phyloP scores from a whole-genome alignment of 768 basidiomycete species.

The Albatrellus ellisii region DNA sequence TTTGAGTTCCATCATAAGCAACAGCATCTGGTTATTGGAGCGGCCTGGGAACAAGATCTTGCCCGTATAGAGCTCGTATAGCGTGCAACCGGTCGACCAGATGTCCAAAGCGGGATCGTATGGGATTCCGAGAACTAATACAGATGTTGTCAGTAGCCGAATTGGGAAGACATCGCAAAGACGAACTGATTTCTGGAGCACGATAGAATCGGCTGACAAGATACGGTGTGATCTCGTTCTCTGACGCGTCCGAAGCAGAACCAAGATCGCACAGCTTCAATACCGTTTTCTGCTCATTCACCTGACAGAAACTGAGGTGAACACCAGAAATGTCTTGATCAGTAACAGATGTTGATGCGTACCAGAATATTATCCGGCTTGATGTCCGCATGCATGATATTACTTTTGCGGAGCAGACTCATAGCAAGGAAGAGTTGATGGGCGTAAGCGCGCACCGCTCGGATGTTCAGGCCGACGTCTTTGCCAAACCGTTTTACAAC shows the following conservation, averaged over 20 bases:
- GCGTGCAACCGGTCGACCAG: conserved; percentile 95
- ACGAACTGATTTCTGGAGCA: conserved; percentile 94
- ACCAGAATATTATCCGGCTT: conserved; percentile 98
- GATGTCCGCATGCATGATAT: conserved; percentile 96
- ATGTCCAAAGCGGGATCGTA: conserved; percentile 91
- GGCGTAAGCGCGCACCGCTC: conserved; percentile 97
- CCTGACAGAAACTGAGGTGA: conserved; percentile 31
- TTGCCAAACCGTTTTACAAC: conserved; percentile 98
- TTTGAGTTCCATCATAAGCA: conserved; percentile 96
- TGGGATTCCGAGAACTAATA: conserved; percentile 80
- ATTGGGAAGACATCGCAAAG: conserved; percentile 1
- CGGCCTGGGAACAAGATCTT: conserved; percentile 97
- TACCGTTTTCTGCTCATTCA: conserved; percentile 87
- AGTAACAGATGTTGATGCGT: conserved; percentile 18
- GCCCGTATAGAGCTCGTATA: conserved; percentile 92
- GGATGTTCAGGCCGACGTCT: conserved; percentile 91
- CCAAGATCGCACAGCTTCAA: conserved; percentile 95
- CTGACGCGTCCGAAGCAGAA: conserved; percentile 89
- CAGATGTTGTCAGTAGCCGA: conserved; percentile 8
- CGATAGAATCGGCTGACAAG: conserved; percentile 96
- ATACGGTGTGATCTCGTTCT: conserved; percentile 97
- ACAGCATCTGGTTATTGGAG: conserved; percentile 95
- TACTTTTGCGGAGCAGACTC: conserved; percentile 73
- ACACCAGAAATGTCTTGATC: not conserved
- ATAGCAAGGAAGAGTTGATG: conserved; percentile 90